These are phyloP conservation scores for Candida morakotiae DNA, from an alignment of 805 yeast genomes.

Conservation along the genomic window DNA sequence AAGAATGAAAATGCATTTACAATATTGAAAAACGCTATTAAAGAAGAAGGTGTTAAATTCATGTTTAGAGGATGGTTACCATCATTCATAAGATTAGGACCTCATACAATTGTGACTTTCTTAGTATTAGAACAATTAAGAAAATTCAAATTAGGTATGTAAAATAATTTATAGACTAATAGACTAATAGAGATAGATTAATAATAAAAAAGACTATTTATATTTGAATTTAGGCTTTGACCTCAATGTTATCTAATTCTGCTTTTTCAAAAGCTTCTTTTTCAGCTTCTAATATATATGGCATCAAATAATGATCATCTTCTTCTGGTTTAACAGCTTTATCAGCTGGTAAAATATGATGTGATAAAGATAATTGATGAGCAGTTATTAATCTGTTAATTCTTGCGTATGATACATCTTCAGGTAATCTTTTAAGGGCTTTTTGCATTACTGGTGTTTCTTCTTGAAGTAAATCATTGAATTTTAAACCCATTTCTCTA, in stretches of 20 bases:
- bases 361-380: slow-evolving; percentile 80
- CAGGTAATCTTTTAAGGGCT: slow-evolving; percentile 85
- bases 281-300: slow-evolving; percentile 91
- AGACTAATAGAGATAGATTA: too few relatives aligned
- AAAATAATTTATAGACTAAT: slow-evolving; percentile 1
- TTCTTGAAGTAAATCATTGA: slow-evolving; percentile 83
- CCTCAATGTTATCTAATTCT: slow-evolving; percentile 76
- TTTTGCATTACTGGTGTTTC: slow-evolving; percentile 84
- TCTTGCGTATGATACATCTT: slow-evolving; percentile 82
- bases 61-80: slow-evolving; percentile 93
- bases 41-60: slow-evolving; percentile 69
- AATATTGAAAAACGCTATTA: slow-evolving; percentile 53
- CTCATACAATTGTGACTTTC: slow-evolving; percentile 70
- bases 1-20: slow-evolving; percentile 41
- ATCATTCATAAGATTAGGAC: slow-evolving; percentile 80
- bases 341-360: slow-evolving; percentile 76
- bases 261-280: slow-evolving; percentile 84
- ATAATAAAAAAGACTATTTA: neutral
- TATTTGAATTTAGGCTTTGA: slow-evolving; percentile 9
- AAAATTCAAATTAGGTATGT: slow-evolving; percentile 49
- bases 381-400: slow-evolving; percentile 90
- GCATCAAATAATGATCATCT: slow-evolving; percentile 77
- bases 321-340: slow-evolving; percentile 78
- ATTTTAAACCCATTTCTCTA: slow-evolving; percentile 89
- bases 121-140: slow-evolving; percentile 65